Percentiles rank a stretch among this genome's conserved stretches.
These are phyloP conservation scores for Chrysoporthe cubensis DNA, from an alignment of 2,329 filamentous ascomycete genomes.

Conservation along the genomic window DNA sequence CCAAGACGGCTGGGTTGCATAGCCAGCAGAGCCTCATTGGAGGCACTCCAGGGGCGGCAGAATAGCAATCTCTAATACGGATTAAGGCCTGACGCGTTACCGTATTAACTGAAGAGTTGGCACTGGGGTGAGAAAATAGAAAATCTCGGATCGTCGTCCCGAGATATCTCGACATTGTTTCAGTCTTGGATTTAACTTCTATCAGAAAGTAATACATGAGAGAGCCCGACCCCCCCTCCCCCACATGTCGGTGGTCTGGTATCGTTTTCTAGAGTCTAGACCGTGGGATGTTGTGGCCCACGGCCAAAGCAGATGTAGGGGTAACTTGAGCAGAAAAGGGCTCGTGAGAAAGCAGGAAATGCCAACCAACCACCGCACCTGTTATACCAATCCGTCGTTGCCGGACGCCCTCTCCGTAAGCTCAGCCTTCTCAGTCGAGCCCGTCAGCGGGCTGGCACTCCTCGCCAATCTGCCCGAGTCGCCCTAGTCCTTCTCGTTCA, in stretches of 20 bases:
- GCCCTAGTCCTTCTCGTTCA: neutral
- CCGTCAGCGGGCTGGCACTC: neutral
- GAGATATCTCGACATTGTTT: neutral
- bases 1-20: neutral
- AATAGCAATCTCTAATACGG: neutral
- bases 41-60: neutral
- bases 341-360: neutral
- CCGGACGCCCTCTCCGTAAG: neutral
- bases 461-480: neutral
- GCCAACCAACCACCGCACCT: neutral
- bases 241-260: neutral
- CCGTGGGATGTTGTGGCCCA: neutral
- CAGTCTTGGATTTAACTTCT: neutral
- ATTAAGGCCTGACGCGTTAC: neutral
- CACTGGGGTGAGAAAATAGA: neutral
- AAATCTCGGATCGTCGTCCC: neutral
- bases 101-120: neutral
- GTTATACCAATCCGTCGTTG: neutral
- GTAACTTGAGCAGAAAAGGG: neutral
- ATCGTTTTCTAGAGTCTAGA: neutral
- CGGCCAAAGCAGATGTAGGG: neutral
- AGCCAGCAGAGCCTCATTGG: neutral
- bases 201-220: neutral
- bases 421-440: neutral
- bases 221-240: neutral